A percentile compares a stretch with the other conserved stretches of the same genome.
These are phyloP conservation scores for Ustilago tritici DNA, from an alignment of 1,284 basidiomycete species.

Conservation along the genomic window DNA sequence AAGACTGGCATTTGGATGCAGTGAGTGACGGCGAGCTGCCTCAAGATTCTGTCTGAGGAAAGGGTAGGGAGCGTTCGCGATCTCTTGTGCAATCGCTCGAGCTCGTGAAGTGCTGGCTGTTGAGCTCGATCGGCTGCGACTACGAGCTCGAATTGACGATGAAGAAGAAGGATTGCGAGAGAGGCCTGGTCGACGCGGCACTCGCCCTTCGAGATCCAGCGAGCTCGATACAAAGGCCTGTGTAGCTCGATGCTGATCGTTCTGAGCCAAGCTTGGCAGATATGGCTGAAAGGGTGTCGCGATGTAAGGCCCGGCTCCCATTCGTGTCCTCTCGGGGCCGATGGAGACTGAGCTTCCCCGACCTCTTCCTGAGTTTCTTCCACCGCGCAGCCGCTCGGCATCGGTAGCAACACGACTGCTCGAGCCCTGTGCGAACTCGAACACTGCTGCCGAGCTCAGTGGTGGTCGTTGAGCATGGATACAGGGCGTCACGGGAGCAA, in stretches of 20 bases:
- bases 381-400: slow-evolving; percentile 18
- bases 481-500: slow-evolving; percentile 22
- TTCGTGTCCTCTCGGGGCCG: slow-evolving; percentile 18
- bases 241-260: slow-evolving; percentile 27
- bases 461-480: slow-evolving; percentile 16
- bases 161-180: slow-evolving; percentile 30
- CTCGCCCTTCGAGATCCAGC: slow-evolving; percentile 33
- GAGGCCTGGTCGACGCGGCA: slow-evolving; percentile 9
- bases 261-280: slow-evolving; percentile 25
- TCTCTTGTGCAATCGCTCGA: slow-evolving; percentile 42
- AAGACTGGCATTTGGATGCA: slow-evolving; percentile 11
- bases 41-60: slow-evolving; percentile 39
- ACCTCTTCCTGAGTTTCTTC: slow-evolving; percentile 11
- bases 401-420: slow-evolving; percentile 31
- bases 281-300: slow-evolving; percentile 39
- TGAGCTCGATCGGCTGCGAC: slow-evolving; percentile 34
- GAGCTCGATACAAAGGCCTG: slow-evolving; percentile 32
- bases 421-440: slow-evolving; percentile 26
- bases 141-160: slow-evolving; percentile 12
- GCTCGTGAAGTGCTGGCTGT: slow-evolving; percentile 35
- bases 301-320: slow-evolving; percentile 9
- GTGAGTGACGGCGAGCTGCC: slow-evolving; percentile 21
- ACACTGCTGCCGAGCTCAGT: slow-evolving; percentile 24
- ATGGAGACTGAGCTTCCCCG: slow-evolving; percentile 28
- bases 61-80: slow-evolving; percentile 42